phyloP scores from a whole-genome alignment of 2,329 filamentous ascomycete species.

The Bipolaris victoriae region DNA sequence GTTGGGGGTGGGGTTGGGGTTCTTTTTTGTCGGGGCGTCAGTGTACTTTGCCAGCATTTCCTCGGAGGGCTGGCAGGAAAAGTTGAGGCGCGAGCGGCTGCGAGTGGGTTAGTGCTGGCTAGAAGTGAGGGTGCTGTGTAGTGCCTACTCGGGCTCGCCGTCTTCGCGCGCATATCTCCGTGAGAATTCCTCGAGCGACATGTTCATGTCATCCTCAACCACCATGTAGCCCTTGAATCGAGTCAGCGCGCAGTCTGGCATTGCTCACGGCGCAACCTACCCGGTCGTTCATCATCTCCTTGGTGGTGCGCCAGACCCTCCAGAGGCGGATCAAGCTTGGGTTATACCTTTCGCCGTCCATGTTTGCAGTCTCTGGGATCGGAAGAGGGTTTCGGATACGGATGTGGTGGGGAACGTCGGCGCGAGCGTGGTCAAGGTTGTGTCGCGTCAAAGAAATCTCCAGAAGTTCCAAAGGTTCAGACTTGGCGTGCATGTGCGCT shows the following conservation, averaged over 20 bases:
- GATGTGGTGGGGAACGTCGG: conserved; percentile 13
- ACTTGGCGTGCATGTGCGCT: conserved; percentile 29
- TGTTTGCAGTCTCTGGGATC: conserved; percentile 21
- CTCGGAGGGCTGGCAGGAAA: conserved; percentile 83
- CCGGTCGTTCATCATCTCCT: conserved; percentile 92
- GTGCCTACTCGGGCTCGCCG: conserved; percentile 75
- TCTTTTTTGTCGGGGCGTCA: conserved; percentile 69
- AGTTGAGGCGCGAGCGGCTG: conserved; percentile 84
- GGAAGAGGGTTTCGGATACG: conserved; percentile 15
- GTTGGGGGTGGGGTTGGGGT: conserved; percentile 73
- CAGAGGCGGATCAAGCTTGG: conserved; percentile 69
- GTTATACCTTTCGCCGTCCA: conserved; percentile 39
- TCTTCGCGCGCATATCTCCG: conserved; percentile 72
- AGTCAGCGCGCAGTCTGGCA: conserved; percentile 26
- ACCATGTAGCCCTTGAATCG: conserved; percentile 83
- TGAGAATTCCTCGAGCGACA: conserved; percentile 83
- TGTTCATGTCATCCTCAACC: conserved; percentile 84
- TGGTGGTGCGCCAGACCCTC: conserved; percentile 90
- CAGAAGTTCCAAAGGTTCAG: conserved; percentile 22
- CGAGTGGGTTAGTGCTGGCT: conserved; percentile 4
- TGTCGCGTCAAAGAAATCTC: conserved; percentile 43
- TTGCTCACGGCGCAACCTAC: conserved; percentile 60
- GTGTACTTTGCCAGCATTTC: conserved; percentile 87
- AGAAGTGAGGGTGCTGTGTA: background rate
- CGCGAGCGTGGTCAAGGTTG: conserved; percentile 17